These are phyloP conservation scores for Backusella sp. DNA, from an alignment of 192 early-diverging fungal genomes.

Conservation along the genomic window DNA sequence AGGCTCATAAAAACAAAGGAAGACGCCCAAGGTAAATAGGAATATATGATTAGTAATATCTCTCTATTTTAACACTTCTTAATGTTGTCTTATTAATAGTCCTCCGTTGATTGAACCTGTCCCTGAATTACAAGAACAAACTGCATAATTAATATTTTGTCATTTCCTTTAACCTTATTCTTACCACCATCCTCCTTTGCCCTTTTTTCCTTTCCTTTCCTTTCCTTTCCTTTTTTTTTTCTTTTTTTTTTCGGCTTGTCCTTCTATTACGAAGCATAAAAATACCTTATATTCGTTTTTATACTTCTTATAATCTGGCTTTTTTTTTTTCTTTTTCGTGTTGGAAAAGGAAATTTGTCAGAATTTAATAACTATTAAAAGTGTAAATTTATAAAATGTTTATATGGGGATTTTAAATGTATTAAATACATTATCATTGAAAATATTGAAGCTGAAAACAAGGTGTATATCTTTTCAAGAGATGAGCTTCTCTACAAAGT, in stretches of 20 bases:
- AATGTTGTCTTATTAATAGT: neutral
- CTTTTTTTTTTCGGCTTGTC: neutral
- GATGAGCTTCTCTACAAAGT: too few species aligned
- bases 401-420: neutral
- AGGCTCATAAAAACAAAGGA: slow-evolving; percentile 14
- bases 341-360: neutral
- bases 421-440: neutral
- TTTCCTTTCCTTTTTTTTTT: neutral
- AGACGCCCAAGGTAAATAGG: slow-evolving; percentile 13
- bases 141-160: neutral
- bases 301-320: neutral
- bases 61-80: neutral
- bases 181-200: neutral
- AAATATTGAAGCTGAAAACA: too few species aligned
- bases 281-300: neutral
- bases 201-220: neutral
- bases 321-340: neutral
- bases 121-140: slow-evolving; percentile 2
- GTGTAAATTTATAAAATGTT: neutral
- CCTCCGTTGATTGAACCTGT: slow-evolving; percentile 10
- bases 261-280: neutral
- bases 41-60: neutral
- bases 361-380: neutral
- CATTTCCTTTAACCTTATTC: neutral
- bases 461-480: too few species aligned